Base-by-base conservation (phyloP, 371 early-diverging fungal species). In the Parasitella parasitica region DNA sequence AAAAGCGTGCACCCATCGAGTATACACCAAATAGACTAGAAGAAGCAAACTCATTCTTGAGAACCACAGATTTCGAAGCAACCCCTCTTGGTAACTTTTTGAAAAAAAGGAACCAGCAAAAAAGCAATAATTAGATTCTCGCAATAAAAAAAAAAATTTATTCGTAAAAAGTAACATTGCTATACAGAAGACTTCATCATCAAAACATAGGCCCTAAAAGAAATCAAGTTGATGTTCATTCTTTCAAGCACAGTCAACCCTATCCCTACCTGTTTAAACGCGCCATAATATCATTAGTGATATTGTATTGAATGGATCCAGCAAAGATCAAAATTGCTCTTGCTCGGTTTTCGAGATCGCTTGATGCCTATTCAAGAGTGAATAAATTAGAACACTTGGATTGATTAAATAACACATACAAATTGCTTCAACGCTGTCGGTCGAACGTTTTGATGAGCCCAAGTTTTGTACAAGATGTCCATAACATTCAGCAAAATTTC, bases 231-330 rank as follows among this genome's bases (percentile, higher is more conserved):
- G 2, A 12, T 12, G 18, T 6, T 18, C 1, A 22, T 0, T 18
- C 0, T 9, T 15, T 36, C 15, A 36, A 24, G 0, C 24, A n/a
- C 5, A 12, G 8, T 0, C 11, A 12, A 12, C 4, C 24, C 8
- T 32, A 32, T 32, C 32, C 63, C 60, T 73, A 83, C 57, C 88
- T 86, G 71, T 90, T 94, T 48, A 96, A 76, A 60, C 82, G 82
- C 9, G 88, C 86, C 54, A 90, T 87, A 0, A 88, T 88, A 54
- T 94, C 95, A 3, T 83, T 81, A 6, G 94, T 91, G 72, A 95
- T 90, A 22, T 90, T 78, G 75, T 91, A 91, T 71, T 91, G 91
- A 57, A 94, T 83, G 61, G 86, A 81, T 9, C 94, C 94, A 1
- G 91, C 86, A 83, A 93, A 94, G 41, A 88, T 81, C 67, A 91